These are phyloP conservation scores for Psilocybe cubensis DNA, from an alignment of 768 basidiomycete species.

Conservation along the genomic window DNA sequence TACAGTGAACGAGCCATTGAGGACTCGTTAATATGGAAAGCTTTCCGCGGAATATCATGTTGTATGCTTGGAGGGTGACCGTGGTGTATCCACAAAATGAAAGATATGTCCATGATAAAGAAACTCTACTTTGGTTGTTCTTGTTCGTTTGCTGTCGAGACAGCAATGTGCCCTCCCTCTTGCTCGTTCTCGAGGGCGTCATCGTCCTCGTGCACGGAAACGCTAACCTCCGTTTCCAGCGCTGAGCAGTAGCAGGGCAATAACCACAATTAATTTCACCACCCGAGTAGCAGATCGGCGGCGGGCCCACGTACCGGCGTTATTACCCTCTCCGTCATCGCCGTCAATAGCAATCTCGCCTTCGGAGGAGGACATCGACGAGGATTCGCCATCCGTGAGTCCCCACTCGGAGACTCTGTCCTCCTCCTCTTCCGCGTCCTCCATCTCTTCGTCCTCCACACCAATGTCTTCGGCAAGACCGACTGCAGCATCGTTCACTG, in stretches of 20 bases:
- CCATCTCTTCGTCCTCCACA: conserved; percentile 27
- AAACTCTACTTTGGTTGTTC: conserved; percentile 19
- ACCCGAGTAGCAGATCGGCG: conserved; percentile 7
- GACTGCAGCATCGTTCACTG: conserved; percentile 2
- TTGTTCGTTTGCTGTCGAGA: conserved; percentile 7
- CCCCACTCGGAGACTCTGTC: conserved; percentile 36
- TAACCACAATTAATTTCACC: conserved; percentile 18
- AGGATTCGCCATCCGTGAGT: conserved; percentile 46
- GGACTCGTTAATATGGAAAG: neutral
- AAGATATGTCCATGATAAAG: neutral
- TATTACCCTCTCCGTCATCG: conserved; percentile 16
- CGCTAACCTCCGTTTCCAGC: conserved; percentile 23
- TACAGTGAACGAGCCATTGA: conserved; percentile 5
- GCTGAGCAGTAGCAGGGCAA: conserved; percentile 23
- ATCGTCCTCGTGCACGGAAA: conserved; percentile 26
- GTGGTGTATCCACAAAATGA: neutral
- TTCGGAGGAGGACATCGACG: conserved; percentile 28
- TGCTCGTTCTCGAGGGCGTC: conserved; percentile 18
- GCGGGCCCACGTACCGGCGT: conserved; percentile 8
- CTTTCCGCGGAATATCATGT: neutral
- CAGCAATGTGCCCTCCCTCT: conserved; percentile 15
- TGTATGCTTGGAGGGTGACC: neutral
- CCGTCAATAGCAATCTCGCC: conserved; percentile 16
- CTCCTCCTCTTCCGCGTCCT: conserved; percentile 24
- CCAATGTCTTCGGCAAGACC: conserved; percentile 14